Percentiles rank a stretch among this genome's conserved stretches.
phyloP scores from a whole-genome alignment of 352 stramenopile genomes.

The Thraustochytrium striatum region DNA sequence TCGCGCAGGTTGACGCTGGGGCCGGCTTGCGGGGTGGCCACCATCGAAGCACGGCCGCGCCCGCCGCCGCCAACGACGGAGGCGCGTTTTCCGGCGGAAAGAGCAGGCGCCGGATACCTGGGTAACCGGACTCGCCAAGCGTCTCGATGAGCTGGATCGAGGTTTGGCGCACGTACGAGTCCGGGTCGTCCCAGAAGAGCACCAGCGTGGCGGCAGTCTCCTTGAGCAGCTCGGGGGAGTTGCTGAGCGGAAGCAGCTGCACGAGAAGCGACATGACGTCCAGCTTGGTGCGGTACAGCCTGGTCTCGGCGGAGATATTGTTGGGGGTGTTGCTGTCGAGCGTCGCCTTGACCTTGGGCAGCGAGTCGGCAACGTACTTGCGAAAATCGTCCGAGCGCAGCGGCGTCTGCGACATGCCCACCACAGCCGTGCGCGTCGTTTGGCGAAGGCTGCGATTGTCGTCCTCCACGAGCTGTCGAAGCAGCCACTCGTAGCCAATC shows the following conservation, averaged over 20 bases:
- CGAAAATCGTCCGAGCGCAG: background rate
- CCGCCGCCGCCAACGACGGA: background rate
- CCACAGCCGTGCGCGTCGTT: background rate
- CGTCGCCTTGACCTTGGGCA: background rate
- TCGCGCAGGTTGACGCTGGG: background rate
- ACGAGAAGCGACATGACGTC: slow-evolving; percentile 12
- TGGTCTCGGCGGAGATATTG: background rate
- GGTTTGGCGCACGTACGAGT: slow-evolving; percentile 8
- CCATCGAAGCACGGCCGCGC: no score
- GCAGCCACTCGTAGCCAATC: background rate
- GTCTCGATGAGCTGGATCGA: background rate
- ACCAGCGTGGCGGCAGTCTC: background rate
- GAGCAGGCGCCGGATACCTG: background rate
- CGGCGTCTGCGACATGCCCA: background rate
- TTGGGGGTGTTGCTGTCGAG: background rate
- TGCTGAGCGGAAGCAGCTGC: slow-evolving; percentile 1
- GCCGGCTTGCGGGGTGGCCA: no score
- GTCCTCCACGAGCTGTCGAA: background rate
- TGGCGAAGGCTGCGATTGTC: background rate
- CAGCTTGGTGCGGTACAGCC: slow-evolving; percentile 18
- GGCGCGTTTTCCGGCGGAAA: background rate
- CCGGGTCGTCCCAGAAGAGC: slow-evolving; percentile 16
- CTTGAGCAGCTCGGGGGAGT: background rate
- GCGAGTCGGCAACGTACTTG: background rate
- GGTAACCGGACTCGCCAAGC: background rate